Conservation (phyloP, 768 basidiomycete species). For the Leccinellum albellum region DNA sequence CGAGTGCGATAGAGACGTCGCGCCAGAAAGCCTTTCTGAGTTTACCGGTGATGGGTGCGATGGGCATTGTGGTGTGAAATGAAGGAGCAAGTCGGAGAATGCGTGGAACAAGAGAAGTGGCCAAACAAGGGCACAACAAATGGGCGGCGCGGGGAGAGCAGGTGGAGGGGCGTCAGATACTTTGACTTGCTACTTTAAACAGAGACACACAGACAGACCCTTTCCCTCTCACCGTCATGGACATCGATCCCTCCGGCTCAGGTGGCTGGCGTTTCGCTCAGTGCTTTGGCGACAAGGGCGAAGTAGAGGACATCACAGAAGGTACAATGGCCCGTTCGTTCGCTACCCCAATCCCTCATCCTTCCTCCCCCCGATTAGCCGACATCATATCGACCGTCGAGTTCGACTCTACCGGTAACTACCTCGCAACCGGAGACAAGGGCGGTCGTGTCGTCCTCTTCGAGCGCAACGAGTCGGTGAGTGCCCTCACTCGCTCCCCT, state of each 20-base stretch:
- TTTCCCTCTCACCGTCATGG: conserved; percentile 46
- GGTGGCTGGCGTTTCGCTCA: conserved; percentile 99
- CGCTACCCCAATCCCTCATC: conserved; percentile 14
- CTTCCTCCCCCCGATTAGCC: conserved; percentile 51
- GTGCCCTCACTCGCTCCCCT: conserved; percentile 25
- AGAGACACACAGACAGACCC: conserved; percentile 2
- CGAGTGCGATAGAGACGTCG: conserved; percentile 71
- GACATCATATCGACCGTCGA: conserved; percentile 99
- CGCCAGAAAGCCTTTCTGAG: conserved; percentile 92
- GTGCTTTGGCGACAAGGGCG: conserved; percentile 99
- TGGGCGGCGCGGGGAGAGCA: conserved; percentile 10
- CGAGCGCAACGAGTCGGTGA: conserved; percentile 94
- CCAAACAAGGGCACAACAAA: conserved; percentile 35
- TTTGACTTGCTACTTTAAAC: conserved; percentile 15
- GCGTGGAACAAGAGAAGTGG: conserved; percentile 3
- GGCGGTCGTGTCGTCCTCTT: conserved; percentile 98
- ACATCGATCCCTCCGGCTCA: conserved; percentile 78
- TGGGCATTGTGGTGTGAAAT: conserved; percentile 55
- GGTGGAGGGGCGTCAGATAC: conserved; percentile 18
- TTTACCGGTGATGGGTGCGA: conserved; percentile 90
- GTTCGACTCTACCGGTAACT: conserved; percentile 99
- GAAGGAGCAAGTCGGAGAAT: conserved; percentile 30
- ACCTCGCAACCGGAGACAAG: conserved; percentile 99
- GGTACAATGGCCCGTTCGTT: conserved; percentile 46
- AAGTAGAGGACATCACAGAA: conserved; percentile 99